These are phyloP conservation scores for Pseudohalonectria lignicola DNA, from an alignment of 2,329 filamentous ascomycete genomes.

Conservation along the genomic window DNA sequence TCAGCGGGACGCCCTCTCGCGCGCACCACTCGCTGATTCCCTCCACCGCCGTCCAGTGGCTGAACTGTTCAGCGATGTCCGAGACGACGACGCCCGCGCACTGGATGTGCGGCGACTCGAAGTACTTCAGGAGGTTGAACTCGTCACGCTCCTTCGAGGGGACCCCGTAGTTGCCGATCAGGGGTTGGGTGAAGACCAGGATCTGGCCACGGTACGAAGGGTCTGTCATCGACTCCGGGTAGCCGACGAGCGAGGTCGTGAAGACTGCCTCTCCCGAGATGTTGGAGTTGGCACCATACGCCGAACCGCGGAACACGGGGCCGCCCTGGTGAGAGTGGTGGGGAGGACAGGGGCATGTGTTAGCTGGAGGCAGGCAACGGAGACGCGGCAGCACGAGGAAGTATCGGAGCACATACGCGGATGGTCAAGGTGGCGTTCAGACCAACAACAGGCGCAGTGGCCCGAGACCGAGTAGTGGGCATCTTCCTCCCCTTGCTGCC, in stretches of 20 bases:
- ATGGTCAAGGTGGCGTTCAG: constrained; percentile 91
- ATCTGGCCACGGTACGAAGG: constrained; percentile 89
- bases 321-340: constrained; percentile 51
- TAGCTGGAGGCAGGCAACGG: neutral
- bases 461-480: constrained; percentile 43
- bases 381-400: neutral
- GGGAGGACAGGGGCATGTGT: neutral
- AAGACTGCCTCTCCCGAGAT: constrained; percentile 98
- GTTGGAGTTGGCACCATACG: constrained; percentile 93
- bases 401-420: constrained; percentile 44
- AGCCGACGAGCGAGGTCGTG: constrained; percentile 94
- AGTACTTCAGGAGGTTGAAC: constrained; percentile 90
- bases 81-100: constrained; percentile 92
- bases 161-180: constrained; percentile 96
- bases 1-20: constrained; percentile 88
- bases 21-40: constrained; percentile 90
- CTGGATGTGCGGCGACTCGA: constrained; percentile 96
- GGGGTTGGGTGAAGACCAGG: constrained; percentile 88
- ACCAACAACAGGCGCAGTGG: constrained; percentile 55
- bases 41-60: constrained; percentile 98
- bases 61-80: constrained; percentile 88
- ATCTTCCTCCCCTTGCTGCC: constrained; percentile 61
- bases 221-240: constrained; percentile 87
- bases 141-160: constrained; percentile 77
- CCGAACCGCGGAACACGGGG: constrained; percentile 90